Base-by-base conservation (phyloP, 2,329 filamentous ascomycete species). In the Penicillium sp. region DNA sequence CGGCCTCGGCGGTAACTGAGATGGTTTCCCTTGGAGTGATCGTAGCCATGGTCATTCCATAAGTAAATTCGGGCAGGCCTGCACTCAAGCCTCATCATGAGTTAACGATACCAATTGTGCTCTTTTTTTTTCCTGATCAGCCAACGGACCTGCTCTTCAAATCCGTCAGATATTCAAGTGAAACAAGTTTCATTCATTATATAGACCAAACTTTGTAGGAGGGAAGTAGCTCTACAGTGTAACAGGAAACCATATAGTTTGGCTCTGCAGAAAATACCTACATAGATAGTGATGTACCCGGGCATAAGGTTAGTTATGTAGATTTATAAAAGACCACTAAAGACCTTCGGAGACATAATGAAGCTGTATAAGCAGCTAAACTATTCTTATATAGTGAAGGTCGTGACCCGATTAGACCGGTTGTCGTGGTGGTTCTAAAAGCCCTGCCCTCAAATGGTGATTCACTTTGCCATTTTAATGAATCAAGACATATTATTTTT, bases 1-100 rank as follows among this genome's bases (percentile, higher is more conserved):
- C 9, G 76, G 76, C 37, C 55, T 78, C 61, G 47, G 53, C 14
- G 69, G 73, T 60, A 67, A 69, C 22, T 66, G 72, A 40, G 47
- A 7, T 56, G 16, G 20, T 14, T 5, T 26, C 34, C 29, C 20
- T 39, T n/a, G 37, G 40, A 45, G 32, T 55, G 46, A n/a, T 29
- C 14, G 35, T 38, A 22, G 38, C 22, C 22, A 38, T 40, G 55
- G 49, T 16, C 40, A 50, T 54, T 52, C 22, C 43, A 32, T 31
- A 14, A 34, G 46, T 26, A 26, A 26, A 22, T 5, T 29, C n/a
- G 34, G 48, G 43, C 55, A 46, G 54, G 38, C 22, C 35, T 60
- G 50, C 50, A 55, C 57, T 64, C 47, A 63, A 57, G 59, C 63
- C 60, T 55, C 4, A 66, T 55, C 4, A 66, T 54, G 64, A 64